Conservation (phyloP, 2,329 filamentous ascomycete genomes). For the Fusarium mundagurra region DNA sequence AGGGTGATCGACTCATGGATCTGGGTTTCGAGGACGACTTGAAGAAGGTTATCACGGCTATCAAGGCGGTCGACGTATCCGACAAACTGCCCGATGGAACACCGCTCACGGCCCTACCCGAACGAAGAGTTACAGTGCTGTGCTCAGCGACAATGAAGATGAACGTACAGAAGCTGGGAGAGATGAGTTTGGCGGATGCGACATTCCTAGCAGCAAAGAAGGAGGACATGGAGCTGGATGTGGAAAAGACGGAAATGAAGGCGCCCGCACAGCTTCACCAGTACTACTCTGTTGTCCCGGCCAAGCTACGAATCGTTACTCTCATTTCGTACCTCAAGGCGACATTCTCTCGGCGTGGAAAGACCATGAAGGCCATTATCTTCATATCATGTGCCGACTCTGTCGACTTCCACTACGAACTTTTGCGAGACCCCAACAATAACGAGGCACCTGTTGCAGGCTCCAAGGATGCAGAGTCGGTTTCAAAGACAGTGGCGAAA, state of each 20-base stretch:
- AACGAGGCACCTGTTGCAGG: constrained; percentile 41
- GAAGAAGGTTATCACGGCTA: constrained; percentile 82
- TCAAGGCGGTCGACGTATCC: constrained; percentile 72
- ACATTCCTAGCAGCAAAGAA: constrained; percentile 81
- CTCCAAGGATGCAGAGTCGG: constrained; percentile 49
- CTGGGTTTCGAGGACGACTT: constrained; percentile 96
- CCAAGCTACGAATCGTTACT: constrained; percentile 90
- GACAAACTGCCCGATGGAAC: constrained; percentile 68
- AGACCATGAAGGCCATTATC: constrained; percentile 95
- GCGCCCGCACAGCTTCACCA: constrained; percentile 95
- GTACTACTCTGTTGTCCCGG: constrained; percentile 84
- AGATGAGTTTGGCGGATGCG: constrained; percentile 94
- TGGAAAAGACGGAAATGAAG: constrained; percentile 68
- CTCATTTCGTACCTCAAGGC: constrained; percentile 85
- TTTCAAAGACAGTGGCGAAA: constrained; percentile 71
- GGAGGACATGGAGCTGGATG: constrained; percentile 56
- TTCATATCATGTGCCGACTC: constrained; percentile 98
- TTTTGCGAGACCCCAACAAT: constrained; percentile 66
- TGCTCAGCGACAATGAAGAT: constrained; percentile 99
- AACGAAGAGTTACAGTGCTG: constrained; percentile 83
- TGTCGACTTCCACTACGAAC: constrained; percentile 94
- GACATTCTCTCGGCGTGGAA: constrained; percentile 86
- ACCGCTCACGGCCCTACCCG: constrained; percentile 72
- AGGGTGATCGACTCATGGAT: constrained; percentile 98
- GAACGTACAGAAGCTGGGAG: constrained; percentile 91